phyloP scores from a whole-genome alignment of 768 basidiomycete genomes.

The Tulasnella calospora region DNA sequence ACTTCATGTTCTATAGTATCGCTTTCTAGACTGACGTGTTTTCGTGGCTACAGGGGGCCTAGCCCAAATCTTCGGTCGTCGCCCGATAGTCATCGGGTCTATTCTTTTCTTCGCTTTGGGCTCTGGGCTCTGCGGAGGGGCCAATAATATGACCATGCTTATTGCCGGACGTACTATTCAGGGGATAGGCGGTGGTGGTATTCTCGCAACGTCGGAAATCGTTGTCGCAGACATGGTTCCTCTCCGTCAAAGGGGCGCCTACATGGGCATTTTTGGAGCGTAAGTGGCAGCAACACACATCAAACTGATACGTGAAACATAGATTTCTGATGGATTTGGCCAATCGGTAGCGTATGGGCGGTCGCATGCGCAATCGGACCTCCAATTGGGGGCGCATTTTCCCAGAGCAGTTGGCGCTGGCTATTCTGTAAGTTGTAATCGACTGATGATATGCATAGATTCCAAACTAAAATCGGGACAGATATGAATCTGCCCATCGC shows the following conservation, averaged over 20 bases:
- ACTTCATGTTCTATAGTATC: slow-evolving; percentile 24
- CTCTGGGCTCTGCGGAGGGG: slow-evolving; percentile 40
- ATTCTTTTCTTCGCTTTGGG: slow-evolving; percentile 40
- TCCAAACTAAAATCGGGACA: background rate
- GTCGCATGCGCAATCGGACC: slow-evolving; percentile 28
- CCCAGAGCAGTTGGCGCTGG: slow-evolving; percentile 22
- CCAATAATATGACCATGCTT: slow-evolving; percentile 41
- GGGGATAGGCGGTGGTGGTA: slow-evolving; percentile 35
- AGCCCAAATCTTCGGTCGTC: slow-evolving; percentile 39
- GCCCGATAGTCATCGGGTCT: slow-evolving; percentile 36
- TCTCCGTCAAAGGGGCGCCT: slow-evolving; percentile 41
- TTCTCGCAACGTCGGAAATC: slow-evolving; percentile 33
- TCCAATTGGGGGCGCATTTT: slow-evolving; percentile 27
- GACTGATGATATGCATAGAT: too few relatives aligned
- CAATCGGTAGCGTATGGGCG: slow-evolving; percentile 35
- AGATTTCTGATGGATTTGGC: slow-evolving; percentile 5
- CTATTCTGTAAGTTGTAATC: slow-evolving; percentile 16
- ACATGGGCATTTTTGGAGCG: slow-evolving; percentile 38
- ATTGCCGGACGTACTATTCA: slow-evolving; percentile 35
- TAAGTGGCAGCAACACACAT: slow-evolving; percentile 23
- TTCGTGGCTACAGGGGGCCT: slow-evolving; percentile 26
- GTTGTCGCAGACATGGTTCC: slow-evolving; percentile 41
- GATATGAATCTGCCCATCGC: slow-evolving; percentile 27
- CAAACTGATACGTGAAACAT: background rate
- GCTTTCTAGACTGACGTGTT: background rate